Percentiles rank a stretch among this genome's conserved stretches.
Evolutionary conservation across 495 filamentous ascomycete species (phyloP).

Genomic region (Bombardia bombarda): DNA sequence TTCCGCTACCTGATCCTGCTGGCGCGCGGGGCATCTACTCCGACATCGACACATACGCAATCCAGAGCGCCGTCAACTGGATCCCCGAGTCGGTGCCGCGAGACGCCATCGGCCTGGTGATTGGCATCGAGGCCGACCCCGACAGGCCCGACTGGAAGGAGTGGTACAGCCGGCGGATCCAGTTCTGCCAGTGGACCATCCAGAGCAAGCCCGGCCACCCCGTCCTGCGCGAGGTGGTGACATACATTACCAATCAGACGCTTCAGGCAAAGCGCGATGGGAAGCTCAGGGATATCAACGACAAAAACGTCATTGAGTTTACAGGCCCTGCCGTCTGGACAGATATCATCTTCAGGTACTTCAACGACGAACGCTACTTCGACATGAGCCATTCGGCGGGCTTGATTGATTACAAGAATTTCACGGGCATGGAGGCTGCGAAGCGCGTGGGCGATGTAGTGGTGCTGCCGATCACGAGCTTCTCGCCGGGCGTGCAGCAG

Average conservation of each 20-base stretch:
- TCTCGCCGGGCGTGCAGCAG: conserved; percentile 87
- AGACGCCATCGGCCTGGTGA: conserved; percentile 69
- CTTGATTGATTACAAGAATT: conserved; percentile 79
- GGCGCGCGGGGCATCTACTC: conserved; percentile 93
- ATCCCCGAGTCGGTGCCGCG: conserved; percentile 70
- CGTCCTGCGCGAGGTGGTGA: conserved; percentile 78
- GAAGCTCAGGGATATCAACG: conserved; percentile 51
- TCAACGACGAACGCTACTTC: conserved; percentile 89
- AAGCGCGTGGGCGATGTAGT: conserved; percentile 94
- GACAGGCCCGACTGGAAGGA: conserved; percentile 86
- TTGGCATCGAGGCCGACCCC: conserved; percentile 95
- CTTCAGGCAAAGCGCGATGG: conserved; percentile 66
- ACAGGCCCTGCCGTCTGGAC: conserved; percentile 96
- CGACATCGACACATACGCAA: conserved; percentile 87
- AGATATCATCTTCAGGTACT: conserved; percentile 81
- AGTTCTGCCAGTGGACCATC: conserved; percentile 99
- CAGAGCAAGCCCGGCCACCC: conserved; percentile 93
- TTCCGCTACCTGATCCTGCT: conserved; percentile 95
- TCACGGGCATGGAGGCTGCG: conserved; percentile 72
- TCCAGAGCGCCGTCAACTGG: conserved; percentile 81
- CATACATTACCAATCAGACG: conserved; percentile 75
- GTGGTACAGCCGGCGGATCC: conserved; percentile 93
- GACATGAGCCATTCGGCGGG: conserved; percentile 61
- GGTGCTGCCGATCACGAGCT: conserved; percentile 90
- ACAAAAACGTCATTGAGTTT: conserved; percentile 88